Percentiles rank a stretch among this genome's conserved stretches.
Conservation (phyloP, 2,329 filamentous ascomycete species). For the Parascedosporium putredinis region DNA sequence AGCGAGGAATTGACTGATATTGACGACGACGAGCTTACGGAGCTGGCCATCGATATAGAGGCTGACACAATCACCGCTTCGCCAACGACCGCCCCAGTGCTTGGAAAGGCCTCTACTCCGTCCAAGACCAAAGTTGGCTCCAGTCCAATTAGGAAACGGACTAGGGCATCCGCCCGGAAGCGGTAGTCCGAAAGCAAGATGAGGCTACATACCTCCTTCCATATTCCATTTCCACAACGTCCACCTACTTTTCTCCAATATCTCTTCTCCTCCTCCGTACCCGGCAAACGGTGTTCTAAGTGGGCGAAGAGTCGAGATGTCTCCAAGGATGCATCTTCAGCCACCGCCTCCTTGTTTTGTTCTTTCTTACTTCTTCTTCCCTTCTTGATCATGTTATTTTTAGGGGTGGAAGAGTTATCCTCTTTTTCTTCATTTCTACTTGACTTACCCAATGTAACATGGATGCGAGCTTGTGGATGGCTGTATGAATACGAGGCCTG, state of each 20-base stretch:
- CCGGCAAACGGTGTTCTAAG: no score
- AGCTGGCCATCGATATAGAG: constrained; percentile 47
- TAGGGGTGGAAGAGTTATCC: not conserved
- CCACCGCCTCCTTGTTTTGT: not conserved
- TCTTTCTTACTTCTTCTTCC: not conserved
- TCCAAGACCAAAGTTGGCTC: not conserved
- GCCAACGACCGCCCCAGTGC: not conserved
- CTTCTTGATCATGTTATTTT: constrained; percentile 3
- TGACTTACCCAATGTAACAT: not conserved
- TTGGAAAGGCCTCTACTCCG: not conserved
- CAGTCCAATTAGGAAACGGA: constrained; percentile 1
- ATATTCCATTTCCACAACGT: not conserved
- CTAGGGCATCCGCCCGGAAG: constrained; percentile 2
- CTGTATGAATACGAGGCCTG: not conserved
- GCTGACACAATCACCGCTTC: constrained; percentile 12
- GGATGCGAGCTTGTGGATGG: not conserved
- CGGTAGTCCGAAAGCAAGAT: not conserved
- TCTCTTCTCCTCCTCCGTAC: not conserved
- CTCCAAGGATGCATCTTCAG: no score
- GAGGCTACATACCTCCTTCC: not conserved
- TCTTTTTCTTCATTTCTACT: not conserved
- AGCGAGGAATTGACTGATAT: constrained; percentile 87
- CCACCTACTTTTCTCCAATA: not conserved
- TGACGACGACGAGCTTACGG: constrained; percentile 80
- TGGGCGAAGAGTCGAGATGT: no score